Base-by-base conservation (phyloP, 441 rosid genomes). In the Kokia cookei region DNA sequence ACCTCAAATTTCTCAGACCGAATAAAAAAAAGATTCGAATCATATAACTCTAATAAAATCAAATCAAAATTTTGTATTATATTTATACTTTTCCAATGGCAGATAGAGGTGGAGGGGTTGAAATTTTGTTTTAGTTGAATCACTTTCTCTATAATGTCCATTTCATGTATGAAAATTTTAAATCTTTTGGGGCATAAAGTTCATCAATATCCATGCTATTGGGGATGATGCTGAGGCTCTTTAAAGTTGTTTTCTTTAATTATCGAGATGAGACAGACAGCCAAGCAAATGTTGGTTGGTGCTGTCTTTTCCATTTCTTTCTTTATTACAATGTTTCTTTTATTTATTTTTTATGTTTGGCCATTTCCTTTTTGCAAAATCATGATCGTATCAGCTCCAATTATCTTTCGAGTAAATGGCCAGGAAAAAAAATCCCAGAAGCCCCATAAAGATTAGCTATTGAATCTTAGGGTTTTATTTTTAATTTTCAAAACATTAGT, bases 171-270 rank as follows among this genome's bases (percentile, higher is more conserved):
- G 15, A 13, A 54, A 47, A 8, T 42, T 48, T 73, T 77, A 77
- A 75, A 14, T 54, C 53, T 48, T 43, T 73, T 77, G 75, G 75
- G 19, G 48, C 59, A 60, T 76, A 77, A 77, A 72, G 81, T 77
- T 82, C 81, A 72, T 37, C 82, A 29, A 75, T 73, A 71, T 83
- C 84, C 35, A 75, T 13, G 77, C 40, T 69, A 64, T 27, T 42
- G 65, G 50, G 65, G 74, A 24, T 11, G 29, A 24, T 11, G 29
- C 7, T 24, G 61, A 11, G 63, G 63, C 45, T 22, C 9, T 37
- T 37, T 69, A 2, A 68, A 68, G 69, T 43, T 35, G 24, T 1
- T 22, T 48, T 69, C 69, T 73, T 73, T 32, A 67, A 48, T 60
- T 62, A 58, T 74, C 58, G 71, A 60, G 54, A 71, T n/a, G 53